Conservation (phyloP, 2,329 filamentous ascomycete species). For the Aspergillus fischeri region DNA sequence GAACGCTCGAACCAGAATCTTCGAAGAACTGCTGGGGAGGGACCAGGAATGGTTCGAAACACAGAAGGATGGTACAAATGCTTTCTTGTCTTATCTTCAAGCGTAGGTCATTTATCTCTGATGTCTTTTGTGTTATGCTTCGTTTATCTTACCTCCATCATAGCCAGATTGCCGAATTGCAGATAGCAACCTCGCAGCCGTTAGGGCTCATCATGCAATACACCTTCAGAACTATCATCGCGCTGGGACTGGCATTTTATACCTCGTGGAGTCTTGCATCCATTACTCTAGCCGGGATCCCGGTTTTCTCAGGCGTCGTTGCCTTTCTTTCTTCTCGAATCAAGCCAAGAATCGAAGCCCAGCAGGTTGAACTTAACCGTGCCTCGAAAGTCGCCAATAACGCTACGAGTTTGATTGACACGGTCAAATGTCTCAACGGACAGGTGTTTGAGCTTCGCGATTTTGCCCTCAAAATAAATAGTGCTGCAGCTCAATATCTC, state of each 20-base stretch:
- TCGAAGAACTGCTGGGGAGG: slow-evolving; percentile 64
- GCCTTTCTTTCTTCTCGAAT: slow-evolving; percentile 58
- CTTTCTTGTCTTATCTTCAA: slow-evolving; percentile 68
- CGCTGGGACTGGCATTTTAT: slow-evolving; percentile 68
- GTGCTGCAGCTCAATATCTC: slow-evolving; percentile 61
- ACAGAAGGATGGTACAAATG: slow-evolving; percentile 65
- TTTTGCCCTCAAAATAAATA: slow-evolving; percentile 57
- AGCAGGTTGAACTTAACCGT: slow-evolving; percentile 62
- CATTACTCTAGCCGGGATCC: slow-evolving; percentile 69
- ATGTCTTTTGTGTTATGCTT: neutral
- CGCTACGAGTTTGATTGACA: slow-evolving; percentile 70
- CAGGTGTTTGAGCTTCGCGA: slow-evolving; percentile 64
- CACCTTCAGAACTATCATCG: slow-evolving; percentile 59
- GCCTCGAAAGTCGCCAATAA: slow-evolving; percentile 70
- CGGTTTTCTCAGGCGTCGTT: slow-evolving; percentile 61
- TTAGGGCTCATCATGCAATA: slow-evolving; percentile 67
- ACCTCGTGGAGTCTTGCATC: slow-evolving; percentile 82
- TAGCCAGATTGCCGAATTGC: slow-evolving; percentile 78
- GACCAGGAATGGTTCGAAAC: slow-evolving; percentile 80
- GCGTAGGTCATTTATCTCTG: slow-evolving; percentile 52
- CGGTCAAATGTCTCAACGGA: slow-evolving; percentile 82
- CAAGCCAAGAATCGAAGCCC: slow-evolving; percentile 62
- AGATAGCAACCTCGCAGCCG: slow-evolving; percentile 73
- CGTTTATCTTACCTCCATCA: neutral
- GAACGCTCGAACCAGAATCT: slow-evolving; percentile 60